phyloP scores from a whole-genome alignment of 2,329 filamentous ascomycete genomes.

The Colletotrichum musicola region DNA sequence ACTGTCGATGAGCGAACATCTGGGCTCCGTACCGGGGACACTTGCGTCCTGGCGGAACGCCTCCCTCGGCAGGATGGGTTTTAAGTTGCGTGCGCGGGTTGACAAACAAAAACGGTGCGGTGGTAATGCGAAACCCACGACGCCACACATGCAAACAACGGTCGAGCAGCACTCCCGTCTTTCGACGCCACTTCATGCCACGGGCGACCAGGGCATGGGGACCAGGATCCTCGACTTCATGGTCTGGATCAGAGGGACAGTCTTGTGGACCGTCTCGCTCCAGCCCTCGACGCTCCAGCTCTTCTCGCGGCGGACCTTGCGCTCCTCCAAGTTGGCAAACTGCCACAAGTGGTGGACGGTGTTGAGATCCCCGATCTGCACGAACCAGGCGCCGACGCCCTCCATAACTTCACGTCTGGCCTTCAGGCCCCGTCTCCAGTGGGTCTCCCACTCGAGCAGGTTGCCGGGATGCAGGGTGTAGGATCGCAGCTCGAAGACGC shows the following conservation, averaged over 20 bases:
- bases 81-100: neutral
- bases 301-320: conserved; percentile 89
- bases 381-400: conserved; percentile 97
- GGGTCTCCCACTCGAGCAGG: conserved; percentile 97
- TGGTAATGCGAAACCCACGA: neutral
- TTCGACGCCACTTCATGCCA: conserved; percentile 68
- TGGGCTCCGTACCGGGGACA: neutral
- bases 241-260: conserved; percentile 92
- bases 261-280: conserved; percentile 98
- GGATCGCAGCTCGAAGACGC: conserved; percentile 94
- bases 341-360: conserved; percentile 99
- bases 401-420: conserved; percentile 98
- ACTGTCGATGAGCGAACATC: neutral
- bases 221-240: conserved; percentile 97
- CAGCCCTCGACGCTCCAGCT: conserved; percentile 96
- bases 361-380: conserved; percentile 97
- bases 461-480: conserved; percentile 97
- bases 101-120: conserved; percentile 3
- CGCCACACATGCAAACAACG: neutral
- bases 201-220: conserved; percentile 96
- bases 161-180: neutral
- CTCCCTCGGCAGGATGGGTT: neutral
- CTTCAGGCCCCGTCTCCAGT: conserved; percentile 93
- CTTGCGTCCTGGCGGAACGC: neutral
- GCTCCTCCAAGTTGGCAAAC: conserved; percentile 95